Evolutionary conservation across 768 basidiomycete species (phyloP), one percentile per base, ranked within the genome.

Genomic region (Panus rudis): DNA sequence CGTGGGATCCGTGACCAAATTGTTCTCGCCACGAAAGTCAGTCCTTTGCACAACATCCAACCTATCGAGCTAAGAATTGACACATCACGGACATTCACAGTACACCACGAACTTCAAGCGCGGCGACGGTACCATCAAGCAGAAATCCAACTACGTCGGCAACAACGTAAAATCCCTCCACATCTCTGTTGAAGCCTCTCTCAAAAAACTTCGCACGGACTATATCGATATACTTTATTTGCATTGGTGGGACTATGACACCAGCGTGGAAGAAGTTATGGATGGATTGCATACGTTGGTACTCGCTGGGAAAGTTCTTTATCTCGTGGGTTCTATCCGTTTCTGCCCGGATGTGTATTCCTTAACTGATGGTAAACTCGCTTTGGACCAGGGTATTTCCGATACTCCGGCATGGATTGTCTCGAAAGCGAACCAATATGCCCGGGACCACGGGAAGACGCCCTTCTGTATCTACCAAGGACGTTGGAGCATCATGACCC

Each of bases 231-330:
- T 73, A 34, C 54, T 73, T 17, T 72, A 73, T n/a, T n/a, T n/a
- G n/a, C n/a, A n/a, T n/a, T n/a, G n/a, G n/a, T n/a, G n/a, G n/a
- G n/a, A n/a, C n/a, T 55, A 63, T 47, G 57, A 64, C 12, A 75
- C 73, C 8, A 62, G 64, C 13, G 63, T 81, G 37, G 70, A 74
- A 52, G 78, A 82, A 56, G 59, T 79, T 31, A 77, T 81, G 76
- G 66, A 68, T 30, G 57, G 64, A 6, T 60, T 81, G 6, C 73
- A 81, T 48, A 59, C 65, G 16, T 65, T 81, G 25, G 72, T 81
- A 26, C 57, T 55, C 6, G 52, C 63, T 24, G 71, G 77, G 14
- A 76, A 79, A 49, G 74, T 78, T 3, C 51, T 62, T 16, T 59
- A 62, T 23, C 51, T 62, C 6, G 57, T 61, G 25, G 6, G 54